A percentile compares a stretch with the other conserved stretches of the same genome.
Conservation (phyloP, 2,329 filamentous ascomycete genomes). For the Cercospora beticola region DNA sequence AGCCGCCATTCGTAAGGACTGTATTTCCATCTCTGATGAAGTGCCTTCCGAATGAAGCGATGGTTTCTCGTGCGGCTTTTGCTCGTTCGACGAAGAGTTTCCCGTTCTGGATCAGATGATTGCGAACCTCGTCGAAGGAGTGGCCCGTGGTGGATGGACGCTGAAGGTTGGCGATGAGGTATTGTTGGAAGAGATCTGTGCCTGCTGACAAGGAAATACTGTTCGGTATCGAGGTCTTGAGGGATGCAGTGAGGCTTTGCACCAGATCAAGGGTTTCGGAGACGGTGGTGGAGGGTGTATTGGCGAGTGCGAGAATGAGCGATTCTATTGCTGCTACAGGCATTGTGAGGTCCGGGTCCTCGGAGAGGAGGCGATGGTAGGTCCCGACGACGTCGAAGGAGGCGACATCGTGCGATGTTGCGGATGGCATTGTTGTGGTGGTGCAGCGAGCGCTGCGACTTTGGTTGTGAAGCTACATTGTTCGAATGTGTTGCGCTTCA, state of each 20-base stretch:
- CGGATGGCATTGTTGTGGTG: constrained; percentile 4
- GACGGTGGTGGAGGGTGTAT: constrained; percentile 78
- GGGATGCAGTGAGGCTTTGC: constrained; percentile 69
- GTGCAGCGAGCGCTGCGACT: constrained; percentile 13
- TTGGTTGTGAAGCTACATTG: constrained; percentile 9
- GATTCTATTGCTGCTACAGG: constrained; percentile 92
- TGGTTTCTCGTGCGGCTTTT: constrained; percentile 78
- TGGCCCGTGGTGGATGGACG: constrained; percentile 47
- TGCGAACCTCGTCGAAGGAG: constrained; percentile 80
- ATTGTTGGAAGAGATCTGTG: constrained; percentile 92
- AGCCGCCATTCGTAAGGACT: constrained; percentile 89
- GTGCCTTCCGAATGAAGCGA: constrained; percentile 74
- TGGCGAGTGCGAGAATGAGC: constrained; percentile 79
- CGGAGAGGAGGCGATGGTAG: constrained; percentile 62
- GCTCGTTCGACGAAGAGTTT: constrained; percentile 83
- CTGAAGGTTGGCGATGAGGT: constrained; percentile 74
- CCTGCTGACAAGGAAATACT: constrained; percentile 90
- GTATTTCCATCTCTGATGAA: constrained; percentile 77
- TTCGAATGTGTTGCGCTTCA: constrained; percentile 3
- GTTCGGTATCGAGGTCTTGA: constrained; percentile 79
- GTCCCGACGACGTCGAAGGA: constrained; percentile 58
- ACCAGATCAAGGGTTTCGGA: constrained; percentile 91
- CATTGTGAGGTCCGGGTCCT: constrained; percentile 86
- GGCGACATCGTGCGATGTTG: constrained; percentile 1
- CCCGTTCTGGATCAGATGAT: constrained; percentile 81